Conservation (phyloP, 106 monocot species). For the Platanthera zijinensis region DNA sequence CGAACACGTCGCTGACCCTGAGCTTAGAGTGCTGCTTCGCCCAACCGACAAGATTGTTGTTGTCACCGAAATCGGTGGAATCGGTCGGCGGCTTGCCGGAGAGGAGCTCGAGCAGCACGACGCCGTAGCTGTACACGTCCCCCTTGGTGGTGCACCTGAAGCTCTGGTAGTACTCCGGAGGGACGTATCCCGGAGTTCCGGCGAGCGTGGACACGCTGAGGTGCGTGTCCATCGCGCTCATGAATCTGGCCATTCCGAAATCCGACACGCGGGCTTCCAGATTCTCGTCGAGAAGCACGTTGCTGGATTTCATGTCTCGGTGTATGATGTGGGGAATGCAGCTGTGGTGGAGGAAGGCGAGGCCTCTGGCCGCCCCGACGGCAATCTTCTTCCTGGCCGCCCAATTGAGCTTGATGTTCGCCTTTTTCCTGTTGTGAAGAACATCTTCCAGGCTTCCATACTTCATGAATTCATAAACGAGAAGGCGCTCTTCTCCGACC, state of each 20-base stretch:
- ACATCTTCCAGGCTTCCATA: conserved; percentile 84
- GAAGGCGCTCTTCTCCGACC: conserved; percentile 66
- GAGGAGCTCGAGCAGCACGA: conserved; percentile 74
- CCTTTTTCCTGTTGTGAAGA: conserved; percentile 38
- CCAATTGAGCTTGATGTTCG: conserved; percentile 49
- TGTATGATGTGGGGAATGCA: conserved; percentile 95
- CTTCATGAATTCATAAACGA: conserved; percentile 87
- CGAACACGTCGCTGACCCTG: conserved; percentile 49
- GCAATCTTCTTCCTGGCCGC: conserved; percentile 59
- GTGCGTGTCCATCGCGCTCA: conserved; percentile 80
- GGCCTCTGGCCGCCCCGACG: conserved; percentile 63
- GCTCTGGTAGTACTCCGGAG: conserved; percentile 94
- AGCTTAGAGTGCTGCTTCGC: conserved; percentile 63
- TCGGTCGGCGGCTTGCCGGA: conserved; percentile 72
- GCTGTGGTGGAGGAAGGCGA: conserved; percentile 86
- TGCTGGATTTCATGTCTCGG: conserved; percentile 92
- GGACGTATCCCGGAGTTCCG: conserved; percentile 85
- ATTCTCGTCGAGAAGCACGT: conserved; percentile 66
- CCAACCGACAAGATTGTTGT: conserved; percentile 81
- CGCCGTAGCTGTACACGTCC: conserved; percentile 91
- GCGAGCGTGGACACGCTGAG: conserved; percentile 76
- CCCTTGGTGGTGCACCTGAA: conserved; percentile 86
- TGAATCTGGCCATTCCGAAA: conserved; percentile 81
- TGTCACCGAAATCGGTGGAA: conserved; percentile 71
- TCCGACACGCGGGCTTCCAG: conserved; percentile 82